Base-by-base conservation (phyloP, 139 green algal species). In the Chlamydomonas sp. region DNA sequence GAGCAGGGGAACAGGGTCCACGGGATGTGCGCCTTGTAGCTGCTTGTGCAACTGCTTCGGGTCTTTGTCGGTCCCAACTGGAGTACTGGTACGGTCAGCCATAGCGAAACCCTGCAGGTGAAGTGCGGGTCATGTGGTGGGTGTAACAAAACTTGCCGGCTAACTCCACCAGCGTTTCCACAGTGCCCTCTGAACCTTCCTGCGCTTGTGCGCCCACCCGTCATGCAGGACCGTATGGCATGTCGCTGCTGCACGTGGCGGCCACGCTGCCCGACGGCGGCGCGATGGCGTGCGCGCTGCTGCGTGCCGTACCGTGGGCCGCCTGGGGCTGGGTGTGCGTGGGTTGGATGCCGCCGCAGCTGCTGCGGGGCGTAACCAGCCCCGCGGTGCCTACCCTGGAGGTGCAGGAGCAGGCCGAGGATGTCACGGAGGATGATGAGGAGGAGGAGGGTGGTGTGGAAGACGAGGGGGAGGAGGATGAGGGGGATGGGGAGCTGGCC, bases 171-270 rank as follows among this genome's bases (percentile, higher is more conserved):
- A 6, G 7, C 73, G n/a, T 6, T 4, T 17, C n/a, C n/a, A n/a
- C n/a, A 62, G n/a, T 7, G n/a, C 61, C 5, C 10, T 73, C 67
- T 73, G 10, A 6, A 12, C 14, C 67, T 16, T 15, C 7, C 67
- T 15, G 4, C 14, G 8, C 67, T 15, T 20, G 10, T 20, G 14
- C 10, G 3, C 67, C 67, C 67, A 59, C 58, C 12, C 59, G 31
- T 49, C 31, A 49, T 3, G 62, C 82, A 86, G 82, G 82, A 20
- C 82, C 82, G 9, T 71, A 71, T 10, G 82, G 82, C 71, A 86
- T 86, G 82, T 62, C 60, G 9, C 62, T 86, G 72, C 71, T 86
- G 20, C 82, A 86, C n/a, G 62, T 86, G 82, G 82, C 82, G 15
- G 82, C 82, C 8, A 60, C 79, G 62, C 20, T 86, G 69, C 71